Conservation (phyloP, 2,329 filamentous ascomycete species). For the Dichotomopilus funicola region DNA sequence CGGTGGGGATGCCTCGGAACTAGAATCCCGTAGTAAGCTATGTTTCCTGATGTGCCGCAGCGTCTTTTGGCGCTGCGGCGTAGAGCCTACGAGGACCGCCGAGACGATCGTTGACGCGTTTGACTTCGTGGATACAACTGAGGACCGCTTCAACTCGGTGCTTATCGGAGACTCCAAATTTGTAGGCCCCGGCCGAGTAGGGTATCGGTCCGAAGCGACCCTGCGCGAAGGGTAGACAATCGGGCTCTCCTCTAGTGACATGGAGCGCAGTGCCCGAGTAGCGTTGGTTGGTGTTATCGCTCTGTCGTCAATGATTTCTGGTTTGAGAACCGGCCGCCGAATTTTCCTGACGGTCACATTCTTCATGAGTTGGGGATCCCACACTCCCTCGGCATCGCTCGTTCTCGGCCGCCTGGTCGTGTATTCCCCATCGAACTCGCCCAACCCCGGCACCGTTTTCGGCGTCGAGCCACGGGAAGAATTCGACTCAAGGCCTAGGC, state of each 20-base stretch:
- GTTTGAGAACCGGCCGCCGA: constrained; percentile 29
- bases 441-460: constrained; percentile 42
- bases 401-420: constrained; percentile 25
- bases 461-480: constrained; percentile 36
- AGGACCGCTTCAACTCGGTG: constrained; percentile 44
- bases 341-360: constrained; percentile 47
- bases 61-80: constrained; percentile 45
- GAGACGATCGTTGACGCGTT: constrained; percentile 51
- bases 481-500: constrained; percentile 38
- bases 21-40: constrained; percentile 42
- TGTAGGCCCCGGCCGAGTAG: constrained; percentile 27
- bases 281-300: constrained; percentile 46
- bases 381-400: constrained; percentile 46
- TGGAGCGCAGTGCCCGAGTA: constrained; percentile 42
- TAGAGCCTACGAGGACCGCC: constrained; percentile 48
- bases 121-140: constrained; percentile 49
- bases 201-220: constrained; percentile 24
- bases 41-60: constrained; percentile 57
- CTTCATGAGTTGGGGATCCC: constrained; percentile 48
- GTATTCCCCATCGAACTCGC: constrained; percentile 56
- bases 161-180: constrained; percentile 35
- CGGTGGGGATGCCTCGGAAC: constrained; percentile 34
- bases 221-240: constrained; percentile 34
- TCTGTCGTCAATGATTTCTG: constrained; percentile 42
- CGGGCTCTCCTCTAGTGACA: constrained; percentile 40